phyloP scores from a whole-genome alignment of 1,139 yeast genomes.

The Suhomyces terraborum region DNA sequence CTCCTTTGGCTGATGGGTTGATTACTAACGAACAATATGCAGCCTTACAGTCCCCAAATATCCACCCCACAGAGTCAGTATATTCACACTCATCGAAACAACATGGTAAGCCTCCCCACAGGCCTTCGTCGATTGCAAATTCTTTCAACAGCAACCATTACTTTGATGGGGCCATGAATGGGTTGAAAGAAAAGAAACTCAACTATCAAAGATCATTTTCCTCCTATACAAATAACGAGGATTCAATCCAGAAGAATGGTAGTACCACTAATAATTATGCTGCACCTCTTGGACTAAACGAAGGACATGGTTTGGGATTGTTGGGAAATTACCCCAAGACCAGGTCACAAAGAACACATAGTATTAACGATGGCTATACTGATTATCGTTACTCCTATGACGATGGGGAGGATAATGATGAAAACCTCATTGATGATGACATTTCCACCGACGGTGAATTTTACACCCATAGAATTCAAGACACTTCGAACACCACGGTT shows the following conservation, averaged over 20 bases:
- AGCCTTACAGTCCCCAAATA: constrained; percentile 7
- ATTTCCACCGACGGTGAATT: constrained; percentile 36
- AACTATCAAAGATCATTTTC: constrained; percentile 19
- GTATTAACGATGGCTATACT: constrained; percentile 20
- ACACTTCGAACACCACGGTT: constrained; percentile 9
- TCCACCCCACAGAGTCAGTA: constrained; percentile 15
- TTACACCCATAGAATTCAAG: constrained; percentile 13
- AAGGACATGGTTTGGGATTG: constrained; percentile 15
- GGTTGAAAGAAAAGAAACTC: constrained; percentile 16
- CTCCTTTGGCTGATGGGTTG: constrained; percentile 10
- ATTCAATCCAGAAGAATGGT: constrained; percentile 8
- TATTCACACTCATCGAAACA: constrained; percentile 20
- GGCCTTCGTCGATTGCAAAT: constrained; percentile 22
- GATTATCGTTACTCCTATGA: constrained; percentile 31
- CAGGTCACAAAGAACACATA: constrained; percentile 17
- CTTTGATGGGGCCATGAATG: constrained; percentile 24
- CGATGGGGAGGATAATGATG: constrained; percentile 33
- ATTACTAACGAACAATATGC: constrained; percentile 11
- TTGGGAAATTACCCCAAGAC: constrained; percentile 13
- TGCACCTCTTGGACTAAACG: constrained; percentile 11
- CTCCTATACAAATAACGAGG: constrained; percentile 18
- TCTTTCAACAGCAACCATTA: constrained; percentile 26
- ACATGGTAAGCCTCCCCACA: constrained; percentile 14
- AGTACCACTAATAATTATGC: constrained; percentile 8
- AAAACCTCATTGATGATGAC: constrained; percentile 34